Percentiles rank a stretch among this genome's conserved stretches.
Evolutionary conservation across 441 rosid genomes (phyloP).

Genomic region (Syzygium syzygioides): DNA sequence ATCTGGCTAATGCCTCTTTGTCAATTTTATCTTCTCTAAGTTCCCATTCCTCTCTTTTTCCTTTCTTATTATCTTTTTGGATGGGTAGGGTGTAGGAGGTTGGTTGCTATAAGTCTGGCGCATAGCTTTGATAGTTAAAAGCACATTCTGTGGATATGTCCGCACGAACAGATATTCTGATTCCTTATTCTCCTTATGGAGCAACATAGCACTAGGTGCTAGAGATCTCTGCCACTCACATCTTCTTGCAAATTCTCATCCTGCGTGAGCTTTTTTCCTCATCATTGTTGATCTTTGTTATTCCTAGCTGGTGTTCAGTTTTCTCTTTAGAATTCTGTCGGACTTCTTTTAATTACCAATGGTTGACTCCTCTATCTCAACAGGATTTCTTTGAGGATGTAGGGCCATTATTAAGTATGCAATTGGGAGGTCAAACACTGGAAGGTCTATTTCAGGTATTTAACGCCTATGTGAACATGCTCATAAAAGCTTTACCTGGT

Average conservation of each 20-base stretch:
- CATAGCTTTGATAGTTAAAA: background rate
- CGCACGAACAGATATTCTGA: background rate
- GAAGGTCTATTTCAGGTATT: slow-evolving; percentile 96
- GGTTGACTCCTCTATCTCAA: slow-evolving; percentile 1
- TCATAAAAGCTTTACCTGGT: slow-evolving; percentile 91
- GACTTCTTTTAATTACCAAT: background rate
- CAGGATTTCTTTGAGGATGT: slow-evolving; percentile 99
- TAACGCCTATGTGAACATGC: slow-evolving; percentile 81
- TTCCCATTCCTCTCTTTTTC: background rate
- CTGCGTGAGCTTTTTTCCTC: background rate
- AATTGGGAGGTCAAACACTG: slow-evolving; percentile 87
- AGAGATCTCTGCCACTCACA: background rate
- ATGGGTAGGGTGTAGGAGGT: background rate
- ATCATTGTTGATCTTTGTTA: background rate
- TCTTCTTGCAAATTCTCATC: background rate
- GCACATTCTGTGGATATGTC: background rate
- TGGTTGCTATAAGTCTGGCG: background rate
- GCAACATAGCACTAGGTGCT: background rate
- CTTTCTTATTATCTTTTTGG: background rate
- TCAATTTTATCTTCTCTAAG: background rate
- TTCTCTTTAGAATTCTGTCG: background rate
- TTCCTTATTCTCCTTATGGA: background rate
- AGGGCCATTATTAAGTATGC: slow-evolving; percentile 96
- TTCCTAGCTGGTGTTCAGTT: background rate
- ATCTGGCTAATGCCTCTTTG: background rate